These are phyloP conservation scores for Uronychia setigera DNA, from an alignment of 73 alveolate species.

Conservation along the genomic window DNA sequence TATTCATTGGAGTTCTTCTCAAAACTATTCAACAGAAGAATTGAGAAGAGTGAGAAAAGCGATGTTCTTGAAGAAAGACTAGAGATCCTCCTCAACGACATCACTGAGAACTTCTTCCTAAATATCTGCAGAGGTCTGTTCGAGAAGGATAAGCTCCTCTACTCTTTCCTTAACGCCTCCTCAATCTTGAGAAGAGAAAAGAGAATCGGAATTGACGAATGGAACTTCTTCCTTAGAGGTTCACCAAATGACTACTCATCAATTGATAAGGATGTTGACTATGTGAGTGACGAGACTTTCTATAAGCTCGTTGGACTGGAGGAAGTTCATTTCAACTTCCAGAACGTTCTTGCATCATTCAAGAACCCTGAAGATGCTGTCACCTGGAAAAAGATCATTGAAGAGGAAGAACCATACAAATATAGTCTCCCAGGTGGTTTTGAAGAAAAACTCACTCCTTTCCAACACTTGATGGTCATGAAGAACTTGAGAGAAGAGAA, in stretches of 20 bases:
- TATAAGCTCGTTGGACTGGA: constrained; percentile 66
- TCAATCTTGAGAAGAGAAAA: constrained; percentile 82
- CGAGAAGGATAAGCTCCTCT: constrained; percentile 97
- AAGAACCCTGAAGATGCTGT: constrained; percentile 75
- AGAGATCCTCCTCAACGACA: constrained; percentile 89
- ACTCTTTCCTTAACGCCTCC: constrained; percentile 92
- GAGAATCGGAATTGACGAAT: constrained; percentile 86
- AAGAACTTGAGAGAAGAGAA: constrained; percentile 94
- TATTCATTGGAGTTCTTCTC: constrained; percentile 99
- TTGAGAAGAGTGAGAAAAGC: constrained; percentile 92
- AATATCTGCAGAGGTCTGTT: constrained; percentile 99
- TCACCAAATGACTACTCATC: constrained; percentile 67
- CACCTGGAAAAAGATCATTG: constrained; percentile 70
- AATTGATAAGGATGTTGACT: constrained; percentile 36
- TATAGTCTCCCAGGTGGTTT: constrained; percentile 77
- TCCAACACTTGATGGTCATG: constrained; percentile 92
- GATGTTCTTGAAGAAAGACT: constrained; percentile 89
- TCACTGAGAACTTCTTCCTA: constrained; percentile 96
- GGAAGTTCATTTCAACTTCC: constrained; percentile 76
- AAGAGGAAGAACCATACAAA: constrained; percentile 65
- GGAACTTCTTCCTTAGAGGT: constrained; percentile 98
- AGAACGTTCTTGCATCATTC: constrained; percentile 74
- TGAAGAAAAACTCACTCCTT: constrained; percentile 81
- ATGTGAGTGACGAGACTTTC: constrained; percentile 39
- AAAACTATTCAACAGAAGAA: constrained; percentile 96